phyloP scores from a whole-genome alignment of 169 alveolate genomes.

The Plasmodium sp. region DNA sequence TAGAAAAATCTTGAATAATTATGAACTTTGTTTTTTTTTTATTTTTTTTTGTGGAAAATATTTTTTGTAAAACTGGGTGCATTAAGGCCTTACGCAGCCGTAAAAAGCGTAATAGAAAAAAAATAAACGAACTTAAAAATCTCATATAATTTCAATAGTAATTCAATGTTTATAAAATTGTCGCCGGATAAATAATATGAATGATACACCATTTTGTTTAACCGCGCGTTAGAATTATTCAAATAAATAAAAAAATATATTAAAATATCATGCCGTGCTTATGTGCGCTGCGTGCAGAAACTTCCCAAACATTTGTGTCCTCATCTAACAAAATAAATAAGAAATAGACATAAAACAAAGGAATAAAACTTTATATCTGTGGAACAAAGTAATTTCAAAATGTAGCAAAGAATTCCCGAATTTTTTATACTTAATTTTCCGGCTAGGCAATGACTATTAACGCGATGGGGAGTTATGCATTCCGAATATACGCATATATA shows the following conservation, averaged over 20 bases:
- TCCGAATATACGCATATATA: neutral
- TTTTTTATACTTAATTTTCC: neutral
- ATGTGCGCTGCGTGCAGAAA: neutral
- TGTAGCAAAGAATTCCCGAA: neutral
- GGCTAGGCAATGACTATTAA: neutral
- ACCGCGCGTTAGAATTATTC: neutral
- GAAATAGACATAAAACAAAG: neutral
- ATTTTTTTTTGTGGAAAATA: neutral
- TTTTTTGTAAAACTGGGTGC: neutral
- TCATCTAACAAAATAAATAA: neutral
- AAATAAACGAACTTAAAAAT: neutral
- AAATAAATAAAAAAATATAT: neutral
- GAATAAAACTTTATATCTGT: neutral
- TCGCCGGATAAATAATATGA: neutral
- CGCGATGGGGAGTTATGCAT: neutral
- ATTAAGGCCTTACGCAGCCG: neutral
- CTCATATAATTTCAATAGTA: neutral
- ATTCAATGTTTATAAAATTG: neutral
- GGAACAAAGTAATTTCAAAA: neutral
- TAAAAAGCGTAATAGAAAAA: neutral
- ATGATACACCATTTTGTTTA: neutral
- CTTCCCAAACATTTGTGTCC: neutral
- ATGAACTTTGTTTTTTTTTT: neutral
- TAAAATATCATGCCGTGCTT: neutral
- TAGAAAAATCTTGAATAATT: neutral